These are phyloP conservation scores for Metschnikowia orientalis DNA, from an alignment of 805 yeast genomes.

Conservation along the genomic window DNA sequence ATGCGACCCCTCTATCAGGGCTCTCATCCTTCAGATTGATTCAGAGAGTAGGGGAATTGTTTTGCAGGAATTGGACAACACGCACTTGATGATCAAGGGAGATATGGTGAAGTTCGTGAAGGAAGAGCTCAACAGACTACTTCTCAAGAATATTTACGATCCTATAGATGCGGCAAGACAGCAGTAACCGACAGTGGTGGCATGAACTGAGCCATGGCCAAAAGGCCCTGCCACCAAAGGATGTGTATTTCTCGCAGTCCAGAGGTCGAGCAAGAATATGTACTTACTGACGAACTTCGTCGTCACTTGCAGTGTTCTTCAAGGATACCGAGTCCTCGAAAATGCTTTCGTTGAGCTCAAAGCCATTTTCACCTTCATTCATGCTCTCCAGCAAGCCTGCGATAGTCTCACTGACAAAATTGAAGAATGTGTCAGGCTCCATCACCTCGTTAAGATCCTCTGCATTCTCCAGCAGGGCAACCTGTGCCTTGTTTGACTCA, in stretches of 20 bases:
- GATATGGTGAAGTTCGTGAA: constrained; percentile 73
- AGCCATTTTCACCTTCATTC: constrained; percentile 10
- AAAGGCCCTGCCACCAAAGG: too few species aligned
- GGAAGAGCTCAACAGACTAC: constrained; percentile 64
- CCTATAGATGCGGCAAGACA: constrained; percentile 66
- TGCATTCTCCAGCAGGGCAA: constrained; percentile 22
- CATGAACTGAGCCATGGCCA: too few species aligned
- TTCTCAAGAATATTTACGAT: constrained; percentile 81
- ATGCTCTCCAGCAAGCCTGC: constrained; percentile 20
- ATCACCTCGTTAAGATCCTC: constrained; percentile 44
- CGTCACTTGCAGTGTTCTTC: too few species aligned
- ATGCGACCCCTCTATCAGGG: constrained; percentile 90
- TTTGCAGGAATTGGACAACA: constrained; percentile 80
- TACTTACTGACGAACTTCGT: too few species aligned
- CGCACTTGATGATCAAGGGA: constrained; percentile 79
- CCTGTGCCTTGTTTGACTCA: constrained; percentile 24
- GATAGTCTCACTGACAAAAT: constrained; percentile 41
- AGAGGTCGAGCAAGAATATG: too few species aligned
- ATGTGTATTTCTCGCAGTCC: too few species aligned
- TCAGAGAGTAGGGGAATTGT: constrained; percentile 66
- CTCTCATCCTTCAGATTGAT: constrained; percentile 80
- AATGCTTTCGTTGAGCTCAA: constrained; percentile 26
- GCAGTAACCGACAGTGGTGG: too few species aligned
- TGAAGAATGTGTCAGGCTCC: constrained; percentile 59
- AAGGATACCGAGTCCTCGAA: constrained; percentile 19